Evolutionary conservation across 768 basidiomycete genomes (phyloP).

Genomic region (Hortiboletus campestris): DNA sequence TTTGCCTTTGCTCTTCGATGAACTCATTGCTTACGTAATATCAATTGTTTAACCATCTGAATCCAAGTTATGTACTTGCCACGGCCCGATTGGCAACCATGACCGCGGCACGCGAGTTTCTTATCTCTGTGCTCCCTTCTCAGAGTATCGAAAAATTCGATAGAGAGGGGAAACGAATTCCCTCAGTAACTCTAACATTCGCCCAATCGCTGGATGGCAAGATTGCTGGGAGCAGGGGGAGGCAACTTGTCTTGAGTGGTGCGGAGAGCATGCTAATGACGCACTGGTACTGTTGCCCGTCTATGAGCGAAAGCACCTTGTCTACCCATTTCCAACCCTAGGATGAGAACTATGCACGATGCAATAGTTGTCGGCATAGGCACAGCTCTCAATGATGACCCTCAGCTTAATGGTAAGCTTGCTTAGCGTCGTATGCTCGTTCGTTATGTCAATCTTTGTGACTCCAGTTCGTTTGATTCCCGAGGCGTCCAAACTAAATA

Average conservation of each 20-base stretch:
- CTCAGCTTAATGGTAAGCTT: conserved; percentile 83
- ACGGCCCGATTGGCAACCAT: background rate
- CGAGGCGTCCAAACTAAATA: conserved; percentile 30
- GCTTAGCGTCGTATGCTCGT: background rate
- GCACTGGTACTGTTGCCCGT: conserved; percentile 60
- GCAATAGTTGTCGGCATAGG: conserved; percentile 89
- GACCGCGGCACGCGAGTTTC: conserved; percentile 24
- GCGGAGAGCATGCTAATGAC: conserved; percentile 90
- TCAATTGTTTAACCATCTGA: too few relatives aligned
- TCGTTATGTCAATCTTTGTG: background rate
- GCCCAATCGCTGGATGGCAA: conserved; percentile 86
- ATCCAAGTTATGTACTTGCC: too few relatives aligned
- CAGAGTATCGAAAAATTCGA: conserved; percentile 10
- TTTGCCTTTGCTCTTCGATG: background rate
- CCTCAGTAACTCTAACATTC: conserved; percentile 77
- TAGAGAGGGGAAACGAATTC: conserved; percentile 33
- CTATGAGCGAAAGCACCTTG: background rate
- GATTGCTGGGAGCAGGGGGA: conserved; percentile 74
- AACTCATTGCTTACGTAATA: background rate
- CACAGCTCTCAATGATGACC: conserved; percentile 88
- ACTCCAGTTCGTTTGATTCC: conserved; percentile 57
- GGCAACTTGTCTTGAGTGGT: conserved; percentile 81
- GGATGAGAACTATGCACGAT: conserved; percentile 92
- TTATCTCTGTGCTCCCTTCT: conserved; percentile 28
- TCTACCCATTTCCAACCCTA: conserved; percentile 30